Percentiles rank a stretch among this genome's conserved stretches.
Conservation (phyloP, 2,329 filamentous ascomycete genomes). For the Botrytis medusae region DNA sequence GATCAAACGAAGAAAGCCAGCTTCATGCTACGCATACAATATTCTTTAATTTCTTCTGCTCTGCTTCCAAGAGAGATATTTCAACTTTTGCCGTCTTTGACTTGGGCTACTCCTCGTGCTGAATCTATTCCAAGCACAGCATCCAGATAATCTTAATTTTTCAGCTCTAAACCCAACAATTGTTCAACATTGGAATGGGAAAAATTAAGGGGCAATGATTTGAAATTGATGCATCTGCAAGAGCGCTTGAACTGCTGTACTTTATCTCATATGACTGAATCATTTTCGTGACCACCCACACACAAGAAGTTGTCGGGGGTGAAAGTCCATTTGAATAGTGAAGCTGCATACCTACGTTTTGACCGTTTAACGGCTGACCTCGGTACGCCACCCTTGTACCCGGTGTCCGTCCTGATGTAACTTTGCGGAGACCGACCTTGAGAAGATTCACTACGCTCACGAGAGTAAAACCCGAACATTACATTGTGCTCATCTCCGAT, state of each 20-base stretch:
- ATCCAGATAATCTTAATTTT: not conserved
- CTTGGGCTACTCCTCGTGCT: not conserved
- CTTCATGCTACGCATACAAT: not conserved
- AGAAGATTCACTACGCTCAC: not conserved
- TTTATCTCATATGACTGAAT: slow-evolving; percentile 13
- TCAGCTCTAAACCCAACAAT: not conserved
- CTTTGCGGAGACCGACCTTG: not conserved
- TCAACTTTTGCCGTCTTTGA: not conserved
- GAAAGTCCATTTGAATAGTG: not conserved
- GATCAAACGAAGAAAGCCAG: not conserved
- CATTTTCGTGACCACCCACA: not conserved
- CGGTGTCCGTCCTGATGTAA: not conserved
- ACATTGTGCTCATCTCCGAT: not conserved
- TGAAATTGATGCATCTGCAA: not conserved
- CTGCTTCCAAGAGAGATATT: not conserved
- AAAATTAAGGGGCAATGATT: not conserved
- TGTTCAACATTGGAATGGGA: not conserved
- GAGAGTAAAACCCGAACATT: not conserved
- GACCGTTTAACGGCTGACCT: not conserved
- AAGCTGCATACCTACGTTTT: not conserved
- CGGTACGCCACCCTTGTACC: not conserved
- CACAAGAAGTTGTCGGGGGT: not conserved
- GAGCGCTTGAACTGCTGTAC: not conserved
- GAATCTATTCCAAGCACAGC: not conserved
- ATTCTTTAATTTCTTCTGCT: not conserved